Evolutionary conservation across 306 rosid species (phyloP), one percentile per base, ranked within the genome.

Genomic region (Quercus berberidifolia): DNA sequence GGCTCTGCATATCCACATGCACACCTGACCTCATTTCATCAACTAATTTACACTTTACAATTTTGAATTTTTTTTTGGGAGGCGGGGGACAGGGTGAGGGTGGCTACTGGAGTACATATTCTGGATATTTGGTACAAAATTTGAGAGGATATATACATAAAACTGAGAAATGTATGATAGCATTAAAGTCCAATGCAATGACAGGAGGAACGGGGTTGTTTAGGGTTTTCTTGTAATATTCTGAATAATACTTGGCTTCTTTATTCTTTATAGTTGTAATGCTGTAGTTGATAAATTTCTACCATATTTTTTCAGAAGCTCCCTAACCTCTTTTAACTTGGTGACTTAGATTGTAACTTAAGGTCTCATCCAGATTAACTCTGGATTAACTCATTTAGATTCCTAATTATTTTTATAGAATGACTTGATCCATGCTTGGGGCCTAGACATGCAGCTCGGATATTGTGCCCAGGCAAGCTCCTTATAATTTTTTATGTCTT

Each of bases 351-450:
- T 64, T 30, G 17, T 18, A 64, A 17, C 46, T 5, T 67, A 35
- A 6, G 52, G 3, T 35, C 52, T 33, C 49, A 67, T 33, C 20
- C 52, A 9, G 51, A 35, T 19, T 10, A 17, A 67, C 31, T 33
- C 20, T 26, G 4, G 51, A 35, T 19, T 10, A 17, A 67, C 31
- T 78, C 52, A 35, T 19, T 8, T 58, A 35, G 55, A 23, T 49
- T 71, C 46, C 71, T 58, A 10, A 58, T 79, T 76, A 12, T 72
- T 10, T 85, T 82, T 75, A 46, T 90, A 95, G 99, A 95, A 84
- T 74, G 94, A 95, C 83, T 89, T 95, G 93, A 79, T 95, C 57
- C 98, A 95, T 84, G 99, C 97, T 46, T 95, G 99, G 99, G 99
- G 99, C 64, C 88, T 95, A 56, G 98, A 95, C 80, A 86, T 87